Conservation (phyloP, 2,329 filamentous ascomycete species). For the Aureobasidium lini region DNA sequence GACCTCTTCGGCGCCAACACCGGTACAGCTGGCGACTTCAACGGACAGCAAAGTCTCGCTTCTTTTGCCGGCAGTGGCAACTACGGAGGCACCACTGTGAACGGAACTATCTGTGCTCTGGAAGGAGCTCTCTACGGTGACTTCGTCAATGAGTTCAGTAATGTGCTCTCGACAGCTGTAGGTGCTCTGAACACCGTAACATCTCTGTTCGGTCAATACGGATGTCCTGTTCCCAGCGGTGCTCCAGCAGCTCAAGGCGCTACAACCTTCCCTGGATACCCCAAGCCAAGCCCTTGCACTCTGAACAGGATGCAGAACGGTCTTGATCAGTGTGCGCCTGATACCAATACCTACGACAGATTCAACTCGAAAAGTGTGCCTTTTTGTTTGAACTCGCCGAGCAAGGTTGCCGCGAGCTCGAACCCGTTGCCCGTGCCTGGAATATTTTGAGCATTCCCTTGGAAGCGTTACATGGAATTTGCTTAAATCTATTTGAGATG, state of each 20-base stretch:
- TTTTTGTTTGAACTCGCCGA: slow-evolving; percentile 2
- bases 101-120: slow-evolving; percentile 5
- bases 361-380: slow-evolving; percentile 6
- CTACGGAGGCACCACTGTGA: slow-evolving; percentile 4
- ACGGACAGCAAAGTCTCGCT: background rate
- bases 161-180: background rate
- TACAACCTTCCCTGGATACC: background rate
- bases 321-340: slow-evolving; percentile 3
- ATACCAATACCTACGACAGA: slow-evolving; percentile 6
- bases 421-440: slow-evolving; percentile 5
- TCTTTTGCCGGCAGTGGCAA: background rate
- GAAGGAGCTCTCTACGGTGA: slow-evolving; percentile 1
- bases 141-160: slow-evolving; percentile 7
- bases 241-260: background rate
- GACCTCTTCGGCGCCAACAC: slow-evolving; percentile 4
- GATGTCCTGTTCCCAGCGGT: slow-evolving; percentile 2
- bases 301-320: slow-evolving; percentile 10
- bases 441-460: background rate
- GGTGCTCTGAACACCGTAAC: slow-evolving; percentile 3
- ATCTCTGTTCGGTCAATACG: background rate
- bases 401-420: background rate
- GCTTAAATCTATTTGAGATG: too few relatives aligned
- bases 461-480: background rate
- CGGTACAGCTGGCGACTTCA: background rate
- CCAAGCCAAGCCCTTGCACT: background rate